These are phyloP conservation scores for Elaeis oleifera DNA, from an alignment of 202 grass and related monocot genomes.

Conservation along the genomic window DNA sequence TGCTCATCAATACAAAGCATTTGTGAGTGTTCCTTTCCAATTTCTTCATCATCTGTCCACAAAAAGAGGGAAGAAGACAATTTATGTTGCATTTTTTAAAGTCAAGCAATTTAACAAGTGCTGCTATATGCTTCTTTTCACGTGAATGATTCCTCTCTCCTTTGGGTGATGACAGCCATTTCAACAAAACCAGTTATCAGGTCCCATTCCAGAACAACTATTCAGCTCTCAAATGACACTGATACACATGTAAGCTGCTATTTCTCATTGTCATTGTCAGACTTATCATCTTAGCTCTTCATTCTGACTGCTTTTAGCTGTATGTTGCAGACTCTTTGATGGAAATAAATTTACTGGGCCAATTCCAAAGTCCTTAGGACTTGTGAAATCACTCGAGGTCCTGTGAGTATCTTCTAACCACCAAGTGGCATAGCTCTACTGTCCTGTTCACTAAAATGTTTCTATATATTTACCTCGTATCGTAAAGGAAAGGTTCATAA, in stretches of 20 bases:
- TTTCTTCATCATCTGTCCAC: neutral
- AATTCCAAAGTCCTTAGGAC: constrained; percentile 55
- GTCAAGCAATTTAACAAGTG: neutral
- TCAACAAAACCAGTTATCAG: constrained; percentile 83
- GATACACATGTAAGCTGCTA: constrained; percentile 61
- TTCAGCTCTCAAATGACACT: constrained; percentile 56
- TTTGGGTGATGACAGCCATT: constrained; percentile 50
- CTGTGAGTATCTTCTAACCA: constrained; percentile 35
- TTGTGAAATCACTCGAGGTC: constrained; percentile 42
- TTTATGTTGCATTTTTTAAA: neutral
- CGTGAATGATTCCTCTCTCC: constrained; percentile 26
- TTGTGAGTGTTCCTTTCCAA: constrained; percentile 41
- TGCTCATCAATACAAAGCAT: constrained; percentile 42
- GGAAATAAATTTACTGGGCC: constrained; percentile 56
- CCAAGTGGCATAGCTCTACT: neutral
- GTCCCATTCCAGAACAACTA: constrained; percentile 37
- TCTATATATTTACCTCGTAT: neutral
- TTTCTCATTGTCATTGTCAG: constrained; percentile 9
- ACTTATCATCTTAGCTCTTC: constrained; percentile 4
- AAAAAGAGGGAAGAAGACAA: no score
- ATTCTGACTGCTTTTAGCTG: constrained; percentile 15
- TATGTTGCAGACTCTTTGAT: constrained; percentile 58
- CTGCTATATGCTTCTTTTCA: constrained; percentile 1
- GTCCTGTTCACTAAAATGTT: neutral
- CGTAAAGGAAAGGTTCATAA: no score